phyloP scores from a whole-genome alignment of 441 rosid species.

The Lepidium campestre region DNA sequence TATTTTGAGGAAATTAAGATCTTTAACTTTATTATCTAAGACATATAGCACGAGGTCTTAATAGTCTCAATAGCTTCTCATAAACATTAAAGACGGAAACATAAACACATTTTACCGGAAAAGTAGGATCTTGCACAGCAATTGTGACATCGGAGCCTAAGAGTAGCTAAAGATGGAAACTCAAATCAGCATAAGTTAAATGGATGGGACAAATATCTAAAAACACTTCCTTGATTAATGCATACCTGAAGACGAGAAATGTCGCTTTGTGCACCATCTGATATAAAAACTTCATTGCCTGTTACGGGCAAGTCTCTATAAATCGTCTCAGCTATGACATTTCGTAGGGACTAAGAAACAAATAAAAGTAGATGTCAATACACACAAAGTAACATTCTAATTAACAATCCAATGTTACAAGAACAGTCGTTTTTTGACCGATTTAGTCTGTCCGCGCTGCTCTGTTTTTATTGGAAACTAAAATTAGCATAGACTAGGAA shows the following conservation, averaged over 20 bases:
- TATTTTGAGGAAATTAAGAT: no score
- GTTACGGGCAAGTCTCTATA: constrained; percentile 47
- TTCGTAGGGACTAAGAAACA: constrained; percentile 43
- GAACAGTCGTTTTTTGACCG: no score
- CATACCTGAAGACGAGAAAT: constrained; percentile 75
- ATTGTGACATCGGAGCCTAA: constrained; percentile 56
- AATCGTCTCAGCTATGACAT: constrained; percentile 53
- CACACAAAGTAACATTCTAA: neutral
- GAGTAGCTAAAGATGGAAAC: constrained; percentile 45
- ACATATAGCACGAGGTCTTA: no score
- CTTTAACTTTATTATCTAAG: no score
- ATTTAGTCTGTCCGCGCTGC: no score
- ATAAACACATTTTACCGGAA: constrained; percentile 49
- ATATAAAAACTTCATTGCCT: constrained; percentile 64
- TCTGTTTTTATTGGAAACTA: no score
- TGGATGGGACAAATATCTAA: neutral
- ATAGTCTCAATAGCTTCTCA: neutral
- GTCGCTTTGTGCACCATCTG: constrained; percentile 89
- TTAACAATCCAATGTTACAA: neutral
- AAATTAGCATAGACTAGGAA: neutral
- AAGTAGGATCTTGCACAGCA: constrained; percentile 84
- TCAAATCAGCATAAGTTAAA: constrained; percentile 1
- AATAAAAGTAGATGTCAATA: neutral
- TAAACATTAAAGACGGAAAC: neutral
- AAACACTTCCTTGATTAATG: neutral